These are phyloP conservation scores for Colletotrichum chlorophyti DNA, from an alignment of 2,329 filamentous ascomycete genomes.

Conservation along the genomic window DNA sequence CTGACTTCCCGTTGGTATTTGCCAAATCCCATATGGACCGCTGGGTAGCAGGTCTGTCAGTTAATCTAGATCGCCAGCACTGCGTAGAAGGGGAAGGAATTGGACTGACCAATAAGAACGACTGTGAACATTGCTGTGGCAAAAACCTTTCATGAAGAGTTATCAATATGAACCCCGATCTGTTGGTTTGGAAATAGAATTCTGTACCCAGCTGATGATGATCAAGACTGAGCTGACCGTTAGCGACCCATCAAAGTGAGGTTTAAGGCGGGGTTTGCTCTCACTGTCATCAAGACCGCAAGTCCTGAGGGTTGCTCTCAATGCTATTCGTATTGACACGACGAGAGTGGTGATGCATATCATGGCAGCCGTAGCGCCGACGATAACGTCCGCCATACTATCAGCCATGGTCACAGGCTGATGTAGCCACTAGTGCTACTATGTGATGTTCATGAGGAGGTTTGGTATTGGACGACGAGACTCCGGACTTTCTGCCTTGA, in stretches of 20 bases:
- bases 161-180: too few species aligned
- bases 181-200: too few species aligned
- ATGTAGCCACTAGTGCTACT: neutral
- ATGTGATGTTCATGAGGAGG: neutral
- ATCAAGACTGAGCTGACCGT: neutral
- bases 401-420: constrained; percentile 7
- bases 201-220: constrained; percentile 3
- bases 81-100: too few species aligned
- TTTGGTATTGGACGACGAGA: too few species aligned
- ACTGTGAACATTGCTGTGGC: constrained; percentile 3
- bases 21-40: constrained; percentile 6
- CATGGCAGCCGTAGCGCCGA: constrained; percentile 13
- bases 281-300: constrained; percentile 13
- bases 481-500: too few species aligned
- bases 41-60: neutral
- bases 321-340: constrained; percentile 1
- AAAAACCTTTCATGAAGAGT: too few species aligned
- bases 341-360: constrained; percentile 20
- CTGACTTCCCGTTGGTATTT: neutral
- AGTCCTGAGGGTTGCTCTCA: neutral
- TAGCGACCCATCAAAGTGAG: too few species aligned
- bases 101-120: constrained; percentile 1
- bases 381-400: neutral
- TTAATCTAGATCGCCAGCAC: too few species aligned
- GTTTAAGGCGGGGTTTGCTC: neutral